A percentile compares a stretch with the other conserved stretches of the same genome.
These are phyloP conservation scores for Pneumocystis wakefieldiae DNA, from an alignment of 1,139 yeast genomes.

Conservation along the genomic window DNA sequence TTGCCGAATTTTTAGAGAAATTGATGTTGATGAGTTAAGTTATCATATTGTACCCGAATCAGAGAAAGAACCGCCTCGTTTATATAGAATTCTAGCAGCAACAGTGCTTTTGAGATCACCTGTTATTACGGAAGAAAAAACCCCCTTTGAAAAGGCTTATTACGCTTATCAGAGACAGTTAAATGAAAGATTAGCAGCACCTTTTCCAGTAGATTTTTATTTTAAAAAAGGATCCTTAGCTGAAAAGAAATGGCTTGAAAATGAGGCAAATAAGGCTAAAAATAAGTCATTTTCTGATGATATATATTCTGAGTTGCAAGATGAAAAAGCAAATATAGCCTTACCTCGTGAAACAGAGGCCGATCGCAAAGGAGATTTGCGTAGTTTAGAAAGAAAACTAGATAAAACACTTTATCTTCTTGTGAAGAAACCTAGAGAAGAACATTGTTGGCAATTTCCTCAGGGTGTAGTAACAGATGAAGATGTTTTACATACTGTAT, in stretches of 20 bases:
- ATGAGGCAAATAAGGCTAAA: constrained; percentile 50
- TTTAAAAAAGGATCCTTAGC: constrained; percentile 81
- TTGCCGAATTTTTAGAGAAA: background rate
- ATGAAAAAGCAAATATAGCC: constrained; percentile 36
- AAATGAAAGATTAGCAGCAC: constrained; percentile 89
- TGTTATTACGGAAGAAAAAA: constrained; percentile 60
- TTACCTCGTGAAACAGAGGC: constrained; percentile 66
- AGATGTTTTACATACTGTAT: constrained; percentile 33
- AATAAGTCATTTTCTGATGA: constrained; percentile 36
- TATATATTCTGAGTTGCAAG: constrained; percentile 28
- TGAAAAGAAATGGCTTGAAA: constrained; percentile 63
- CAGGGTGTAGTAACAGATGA: constrained; percentile 32
- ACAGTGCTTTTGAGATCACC: constrained; percentile 69
- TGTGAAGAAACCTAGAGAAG: constrained; percentile 32
- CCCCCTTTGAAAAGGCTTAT: constrained; percentile 59
- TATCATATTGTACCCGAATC: background rate
- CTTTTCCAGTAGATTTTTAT: constrained; percentile 87
- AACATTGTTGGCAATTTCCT: constrained; percentile 59
- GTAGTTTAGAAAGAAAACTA: constrained; percentile 63
- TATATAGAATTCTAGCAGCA: constrained; percentile 20
- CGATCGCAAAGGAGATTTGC: constrained; percentile 45
- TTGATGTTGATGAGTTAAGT: background rate
- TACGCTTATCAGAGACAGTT: constrained; percentile 73
- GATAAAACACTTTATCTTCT: constrained; percentile 67
- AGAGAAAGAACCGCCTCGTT: background rate